A percentile compares a stretch with the other conserved stretches of the same genome.
phyloP scores from a whole-genome alignment of 306 rosid genomes.

The Malus sylvestris region DNA sequence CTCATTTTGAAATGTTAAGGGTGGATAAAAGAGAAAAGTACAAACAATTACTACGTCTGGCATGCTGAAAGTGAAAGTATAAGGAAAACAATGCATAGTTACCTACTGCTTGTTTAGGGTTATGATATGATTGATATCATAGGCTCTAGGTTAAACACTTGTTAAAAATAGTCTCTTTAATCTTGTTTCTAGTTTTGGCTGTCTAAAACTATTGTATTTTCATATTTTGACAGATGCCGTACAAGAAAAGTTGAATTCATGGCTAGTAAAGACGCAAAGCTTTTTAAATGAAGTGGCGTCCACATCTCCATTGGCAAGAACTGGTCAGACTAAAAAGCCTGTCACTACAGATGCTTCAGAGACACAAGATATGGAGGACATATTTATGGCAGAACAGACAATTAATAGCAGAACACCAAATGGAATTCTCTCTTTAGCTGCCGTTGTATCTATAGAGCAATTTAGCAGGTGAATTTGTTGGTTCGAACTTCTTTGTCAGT shows the following conservation, averaged over 20 bases:
- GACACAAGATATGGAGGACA: conserved; percentile 53
- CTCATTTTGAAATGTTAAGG: neutral
- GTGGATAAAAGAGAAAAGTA: neutral
- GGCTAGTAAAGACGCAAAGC: conserved; percentile 67
- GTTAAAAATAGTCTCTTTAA: neutral
- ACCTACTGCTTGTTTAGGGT: neutral
- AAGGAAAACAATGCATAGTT: neutral
- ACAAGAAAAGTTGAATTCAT: conserved; percentile 59
- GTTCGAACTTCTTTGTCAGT: neutral
- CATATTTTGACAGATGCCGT: conserved; percentile 42
- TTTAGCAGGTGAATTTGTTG: conserved; percentile 77
- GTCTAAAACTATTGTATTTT: conserved; percentile 1
- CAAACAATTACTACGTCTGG: neutral
- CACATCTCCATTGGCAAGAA: conserved; percentile 58
- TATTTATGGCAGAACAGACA: conserved; percentile 67
- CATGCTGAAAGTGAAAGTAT: neutral
- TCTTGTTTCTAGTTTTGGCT: conserved; percentile 1
- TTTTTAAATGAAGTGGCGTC: conserved; percentile 75
- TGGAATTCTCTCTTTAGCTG: conserved; percentile 79
- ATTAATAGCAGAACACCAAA: conserved; percentile 54
- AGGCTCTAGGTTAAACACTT: neutral
- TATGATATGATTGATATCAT: neutral
- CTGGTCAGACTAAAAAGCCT: conserved; percentile 50
- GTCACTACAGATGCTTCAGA: conserved; percentile 37
- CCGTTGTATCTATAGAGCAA: conserved; percentile 81